Evolutionary conservation across 495 filamentous ascomycete genomes (phyloP), one percentile per base, ranked within the genome.

Genomic region (Aspergillus incahuasiensis): DNA sequence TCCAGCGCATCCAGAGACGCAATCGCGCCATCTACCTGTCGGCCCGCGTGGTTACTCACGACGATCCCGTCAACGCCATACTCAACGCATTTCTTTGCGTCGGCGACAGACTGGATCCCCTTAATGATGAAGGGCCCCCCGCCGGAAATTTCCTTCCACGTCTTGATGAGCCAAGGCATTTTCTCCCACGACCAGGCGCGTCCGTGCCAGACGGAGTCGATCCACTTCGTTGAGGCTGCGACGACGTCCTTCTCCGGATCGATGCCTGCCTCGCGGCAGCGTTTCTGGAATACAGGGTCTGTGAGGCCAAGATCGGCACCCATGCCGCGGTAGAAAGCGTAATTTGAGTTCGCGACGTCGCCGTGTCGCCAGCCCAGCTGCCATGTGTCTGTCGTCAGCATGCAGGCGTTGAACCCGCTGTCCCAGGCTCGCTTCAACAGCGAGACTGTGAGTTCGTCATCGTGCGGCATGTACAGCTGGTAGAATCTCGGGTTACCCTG

Each of bases 361-460:
- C 84, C 74, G 60, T 85, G 82, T 6, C 85, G 77, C 83, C 84
- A 88, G 7, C 76, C 85, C 1, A 88, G 73, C 55, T 80, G 74
- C 79, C 78, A 86, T 0, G 86, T 88, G 66, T 87, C 86, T 0
- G 82, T 78, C 5, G 83, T 89, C 0, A 88, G 69, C 16, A 88
- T 80, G 43, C 75, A 74, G 0, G 74, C 85, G 18, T 76, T 72
- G 64, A 82, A 88, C 2, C 86, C 84, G 28, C 67, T 0, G 82
- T 80, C 63, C 59, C 72, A 70, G 0, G 84, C 84, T 13, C 84
- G 76, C 7, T 67, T 68, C 1, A 87, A 64, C 46, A 87, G 66
- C 0, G 78, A 83, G 8, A 40, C 12, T 2, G 54, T 56, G 13
- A 49, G 32, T 15, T 49, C 47, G 32, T 49, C 47, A 58, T 87